Base-by-base conservation (phyloP, 192 early-diverging fungal species). In the Thamnidium elegans region DNA sequence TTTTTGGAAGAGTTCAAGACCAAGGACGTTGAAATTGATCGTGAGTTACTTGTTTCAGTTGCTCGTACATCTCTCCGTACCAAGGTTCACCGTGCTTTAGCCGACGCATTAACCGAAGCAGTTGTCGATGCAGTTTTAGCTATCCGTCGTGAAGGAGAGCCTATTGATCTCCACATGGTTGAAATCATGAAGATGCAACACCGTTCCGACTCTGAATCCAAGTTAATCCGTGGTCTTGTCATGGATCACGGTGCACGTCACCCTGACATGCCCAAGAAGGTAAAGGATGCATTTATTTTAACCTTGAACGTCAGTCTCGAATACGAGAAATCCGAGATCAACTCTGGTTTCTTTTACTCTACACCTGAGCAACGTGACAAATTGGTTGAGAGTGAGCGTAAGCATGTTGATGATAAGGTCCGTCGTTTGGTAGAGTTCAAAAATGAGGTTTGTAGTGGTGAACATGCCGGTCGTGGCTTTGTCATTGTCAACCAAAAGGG, bases 161-260 rank as follows among this genome's bases (percentile, higher is more conserved):
- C 95, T 8, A 97, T 98, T 70, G 97, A 99, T 76, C 82, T 99
- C 62, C 94, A 97, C 70, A 99, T 99, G 97, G 94, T 99, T 9
- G 97, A 99, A 81, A 92, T 97, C 66, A 99, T 99, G 96, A 96
- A 96, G 84, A 97, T 99, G 97, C 87, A 90, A 88, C 96, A 98
- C 84, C 92, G 92, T 78, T 93, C 87, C 42, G 95, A 94, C n/a
- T 94, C 91, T n/a, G 97, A 99, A 75, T 93, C 95, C 46, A 79
- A 90, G 31, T 81, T 99, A 23, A 86, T 99, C 53, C 88, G 90
- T 62, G 97, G 97, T 44, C 79, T 99, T 46, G 97, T 99, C 20
- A 77, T 99, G 79, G 97, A 99, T 83, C 97, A 99, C 73, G 97
- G 97, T 43, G 96, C 96, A 19, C 86, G 97, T 62, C 97, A 99